Percentiles rank a stretch among this genome's conserved stretches.
Evolutionary conservation across 2,329 filamentous ascomycete genomes (phyloP).

Genomic region (Monosporascus sp.): DNA sequence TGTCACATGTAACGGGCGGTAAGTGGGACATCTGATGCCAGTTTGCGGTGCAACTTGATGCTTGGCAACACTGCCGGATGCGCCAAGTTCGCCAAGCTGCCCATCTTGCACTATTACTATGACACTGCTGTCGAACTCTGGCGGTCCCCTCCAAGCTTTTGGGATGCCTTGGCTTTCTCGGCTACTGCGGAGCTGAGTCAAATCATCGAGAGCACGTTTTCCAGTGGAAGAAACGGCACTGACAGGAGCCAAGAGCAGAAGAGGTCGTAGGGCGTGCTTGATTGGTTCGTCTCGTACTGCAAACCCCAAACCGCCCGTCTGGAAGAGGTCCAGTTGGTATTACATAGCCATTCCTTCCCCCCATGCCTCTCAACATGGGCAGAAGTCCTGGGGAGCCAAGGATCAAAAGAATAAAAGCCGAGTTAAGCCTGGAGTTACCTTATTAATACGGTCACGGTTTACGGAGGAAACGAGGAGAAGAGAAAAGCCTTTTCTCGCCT

Average conservation of each 20-base stretch:
- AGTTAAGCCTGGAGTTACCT: not conserved
- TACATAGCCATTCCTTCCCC: not conserved
- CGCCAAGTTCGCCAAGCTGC: conserved; percentile 24
- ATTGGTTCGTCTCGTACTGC: not conserved
- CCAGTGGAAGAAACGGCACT: not conserved
- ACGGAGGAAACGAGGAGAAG: not conserved
- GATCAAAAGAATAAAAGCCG: not conserved
- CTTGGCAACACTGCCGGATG: conserved; percentile 5
- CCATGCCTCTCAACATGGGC: not conserved
- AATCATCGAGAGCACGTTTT: not conserved
- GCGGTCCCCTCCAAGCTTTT: not conserved
- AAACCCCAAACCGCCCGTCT: not conserved
- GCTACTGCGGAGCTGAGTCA: not conserved
- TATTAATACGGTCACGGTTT: not conserved
- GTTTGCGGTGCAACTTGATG: not conserved
- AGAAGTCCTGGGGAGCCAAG: not conserved
- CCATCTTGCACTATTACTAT: conserved; percentile 17
- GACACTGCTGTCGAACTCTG: not conserved
- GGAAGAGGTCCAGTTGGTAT: not conserved
- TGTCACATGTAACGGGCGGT: not conserved
- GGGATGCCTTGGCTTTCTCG: not conserved
- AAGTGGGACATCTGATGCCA: not conserved
- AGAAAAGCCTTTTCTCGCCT: not conserved
- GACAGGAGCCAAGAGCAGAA: not conserved
- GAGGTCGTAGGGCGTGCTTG: not conserved